A percentile compares a stretch with the other conserved stretches of the same genome.
Conservation (phyloP, 805 yeast species). For the Kodamaea hsintzibuensis region DNA sequence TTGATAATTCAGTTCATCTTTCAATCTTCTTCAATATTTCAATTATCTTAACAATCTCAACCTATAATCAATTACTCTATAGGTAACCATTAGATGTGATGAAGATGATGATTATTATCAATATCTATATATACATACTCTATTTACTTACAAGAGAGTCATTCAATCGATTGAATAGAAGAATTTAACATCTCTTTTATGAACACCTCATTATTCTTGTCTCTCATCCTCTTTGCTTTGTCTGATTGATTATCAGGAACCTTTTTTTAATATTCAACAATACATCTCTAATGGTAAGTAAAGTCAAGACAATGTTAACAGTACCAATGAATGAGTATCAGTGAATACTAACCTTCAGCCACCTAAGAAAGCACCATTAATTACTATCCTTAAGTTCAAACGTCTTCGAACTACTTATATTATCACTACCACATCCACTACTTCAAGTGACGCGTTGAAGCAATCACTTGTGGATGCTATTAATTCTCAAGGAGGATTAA, state of each 20-base stretch:
- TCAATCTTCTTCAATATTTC: no score
- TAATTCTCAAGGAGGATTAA: slow-evolving; percentile 50
- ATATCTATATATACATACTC: no score
- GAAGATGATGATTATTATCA: no score
- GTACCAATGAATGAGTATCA: background rate
- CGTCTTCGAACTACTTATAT: slow-evolving; percentile 31
- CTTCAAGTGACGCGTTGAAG: slow-evolving; percentile 21
- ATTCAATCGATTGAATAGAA: no score
- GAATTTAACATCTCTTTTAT: no score
- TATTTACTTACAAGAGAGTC: no score
- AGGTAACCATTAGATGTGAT: no score
- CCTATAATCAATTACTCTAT: no score
- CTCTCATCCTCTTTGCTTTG: no score
- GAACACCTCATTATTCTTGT: no score
- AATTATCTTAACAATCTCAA: no score
- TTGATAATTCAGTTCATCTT: no score
- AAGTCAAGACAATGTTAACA: background rate
- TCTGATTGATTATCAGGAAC: background rate
- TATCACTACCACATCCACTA: slow-evolving; percentile 23
- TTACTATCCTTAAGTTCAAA: slow-evolving; percentile 39
- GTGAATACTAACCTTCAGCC: background rate
- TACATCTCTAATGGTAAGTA: background rate
- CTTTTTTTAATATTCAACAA: background rate
- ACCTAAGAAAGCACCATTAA: slow-evolving; percentile 3
- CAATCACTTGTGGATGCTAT: slow-evolving; percentile 37